Percentiles rank a stretch among this genome's conserved stretches.
Conservation (phyloP, 1,284 basidiomycete genomes). For the Phellinidium pouzarii region DNA sequence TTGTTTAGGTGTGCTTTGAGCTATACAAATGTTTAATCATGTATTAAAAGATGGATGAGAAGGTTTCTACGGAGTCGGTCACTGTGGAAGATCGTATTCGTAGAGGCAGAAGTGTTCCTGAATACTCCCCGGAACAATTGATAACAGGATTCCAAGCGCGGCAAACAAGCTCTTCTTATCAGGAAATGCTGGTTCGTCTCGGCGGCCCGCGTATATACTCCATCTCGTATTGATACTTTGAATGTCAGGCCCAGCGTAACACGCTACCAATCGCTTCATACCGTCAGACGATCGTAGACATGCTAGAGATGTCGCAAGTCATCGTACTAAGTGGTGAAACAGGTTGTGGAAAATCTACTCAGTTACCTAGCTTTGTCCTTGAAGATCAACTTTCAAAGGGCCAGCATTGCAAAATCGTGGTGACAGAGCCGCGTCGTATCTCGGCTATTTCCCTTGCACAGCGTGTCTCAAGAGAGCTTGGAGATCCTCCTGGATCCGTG, state of each 20-base stretch:
- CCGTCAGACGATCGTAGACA: slow-evolving; percentile 68
- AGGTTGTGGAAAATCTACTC: slow-evolving; percentile 98
- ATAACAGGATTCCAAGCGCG: slow-evolving; percentile 54
- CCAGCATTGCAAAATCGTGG: slow-evolving; percentile 85
- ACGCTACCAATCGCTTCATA: slow-evolving; percentile 85
- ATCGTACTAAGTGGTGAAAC: slow-evolving; percentile 96
- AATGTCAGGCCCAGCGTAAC: slow-evolving; percentile 57
- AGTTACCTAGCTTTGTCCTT: slow-evolving; percentile 91
- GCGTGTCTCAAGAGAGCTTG: slow-evolving; percentile 90
- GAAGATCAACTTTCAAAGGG: slow-evolving; percentile 86
- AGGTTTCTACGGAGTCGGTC: neutral
- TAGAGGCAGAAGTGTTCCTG: neutral
- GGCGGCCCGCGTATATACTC: neutral
- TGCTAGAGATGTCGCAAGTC: slow-evolving; percentile 76
- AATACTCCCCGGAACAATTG: slow-evolving; percentile 30
- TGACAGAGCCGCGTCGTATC: slow-evolving; percentile 95
- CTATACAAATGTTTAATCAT: neutral
- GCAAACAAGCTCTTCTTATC: slow-evolving; percentile 61
- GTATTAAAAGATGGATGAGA: slow-evolving; percentile 1
- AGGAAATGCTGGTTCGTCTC: slow-evolving; percentile 73
- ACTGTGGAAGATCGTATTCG: neutral
- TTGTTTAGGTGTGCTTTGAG: neutral
- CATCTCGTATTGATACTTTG: slow-evolving; percentile 19
- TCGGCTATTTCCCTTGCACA: slow-evolving; percentile 97
- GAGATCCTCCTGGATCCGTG: slow-evolving; percentile 77